A percentile compares a stretch with the other conserved stretches of the same genome.
phyloP scores from a whole-genome alignment of 352 stramenopile genomes.

The Phytophthora aleatoria region DNA sequence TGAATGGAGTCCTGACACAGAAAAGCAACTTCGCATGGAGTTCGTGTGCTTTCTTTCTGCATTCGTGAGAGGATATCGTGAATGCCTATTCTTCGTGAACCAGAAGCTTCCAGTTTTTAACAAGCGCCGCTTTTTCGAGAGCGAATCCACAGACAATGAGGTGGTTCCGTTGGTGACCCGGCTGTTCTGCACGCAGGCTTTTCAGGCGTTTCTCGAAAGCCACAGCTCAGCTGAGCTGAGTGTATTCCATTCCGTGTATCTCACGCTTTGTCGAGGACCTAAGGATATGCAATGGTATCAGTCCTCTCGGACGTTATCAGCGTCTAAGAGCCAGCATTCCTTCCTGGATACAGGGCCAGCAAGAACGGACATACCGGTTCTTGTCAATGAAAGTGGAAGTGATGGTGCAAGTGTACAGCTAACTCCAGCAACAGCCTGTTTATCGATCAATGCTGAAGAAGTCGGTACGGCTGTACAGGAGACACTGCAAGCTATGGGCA shows the following conservation, averaged over 20 bases:
- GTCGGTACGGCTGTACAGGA: constrained; percentile 6
- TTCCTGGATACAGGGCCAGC: constrained; percentile 24
- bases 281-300: constrained; percentile 62
- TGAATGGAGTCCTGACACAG: constrained; percentile 40
- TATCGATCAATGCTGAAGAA: constrained; percentile 4
- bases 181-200: constrained; percentile 76
- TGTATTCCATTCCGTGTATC: constrained; percentile 80
- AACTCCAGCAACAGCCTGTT: not conserved
- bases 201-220: constrained; percentile 82
- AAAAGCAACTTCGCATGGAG: constrained; percentile 72
- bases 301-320: constrained; percentile 37
- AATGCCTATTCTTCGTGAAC: constrained; percentile 89
- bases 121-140: constrained; percentile 82
- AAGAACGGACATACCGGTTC: constrained; percentile 29
- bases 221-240: constrained; percentile 73
- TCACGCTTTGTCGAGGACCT: constrained; percentile 52
- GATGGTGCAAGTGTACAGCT: not conserved
- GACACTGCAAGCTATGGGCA: constrained; percentile 21
- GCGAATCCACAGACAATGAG: constrained; percentile 57
- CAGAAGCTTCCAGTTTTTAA: constrained; percentile 89
- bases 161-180: constrained; percentile 69
- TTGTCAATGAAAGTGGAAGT: constrained; percentile 5
- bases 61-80: constrained; percentile 77
- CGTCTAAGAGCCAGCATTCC: constrained; percentile 30
- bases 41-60: constrained; percentile 77